Evolutionary conservation across 2,329 filamentous ascomycete genomes (phyloP), one percentile per base, ranked within the genome.

Genomic region (Aspergillus caelatus): DNA sequence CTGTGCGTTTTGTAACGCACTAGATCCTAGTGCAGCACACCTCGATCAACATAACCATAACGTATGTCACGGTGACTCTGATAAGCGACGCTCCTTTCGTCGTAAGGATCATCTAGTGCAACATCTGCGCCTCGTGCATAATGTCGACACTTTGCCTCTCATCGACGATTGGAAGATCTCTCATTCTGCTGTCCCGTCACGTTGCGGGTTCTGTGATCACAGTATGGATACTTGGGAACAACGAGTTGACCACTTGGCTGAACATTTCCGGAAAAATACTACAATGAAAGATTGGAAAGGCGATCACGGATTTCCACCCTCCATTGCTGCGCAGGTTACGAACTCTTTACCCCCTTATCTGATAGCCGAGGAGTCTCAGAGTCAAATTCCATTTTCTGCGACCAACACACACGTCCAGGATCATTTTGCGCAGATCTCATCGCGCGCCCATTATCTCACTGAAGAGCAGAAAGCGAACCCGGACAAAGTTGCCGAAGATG

Each of bases 41-140:
- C 70, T 85, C 2, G 79, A 82, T 50, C 74, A 72, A 8, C 84
- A 86, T 68, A 82, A 84, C 45, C 79, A 85, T 64, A 66, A 70
- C 12, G 73, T 77, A 7, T 86, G 84, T 68, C 79, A 81, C 59
- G 78, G 32, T 36, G 30, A 36, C n/a, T 14, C 50, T 16, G 30
- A 81, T 45, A 82, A 83, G 48, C 76, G 78, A 26, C 77, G 82
- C 21, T 82, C 80, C 0, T 85, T 86, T 68, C 83, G 81, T 63
- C 76, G 84, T 8, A 86, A 86, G 69, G 84, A 86, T 62, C 84
- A 86, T 63, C 75, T 86, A 0, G 74, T 83, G 30, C 84, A 86
- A 65, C 84, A 86, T 71, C 68, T 86, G 16, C 78, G 83, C 4
- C 73, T 85, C 16, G 80, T 84, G 71, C 84, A 86, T 46, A 64